Base-by-base conservation (phyloP, 805 yeast genomes). In the Saccharomycopsis babjevae region DNA sequence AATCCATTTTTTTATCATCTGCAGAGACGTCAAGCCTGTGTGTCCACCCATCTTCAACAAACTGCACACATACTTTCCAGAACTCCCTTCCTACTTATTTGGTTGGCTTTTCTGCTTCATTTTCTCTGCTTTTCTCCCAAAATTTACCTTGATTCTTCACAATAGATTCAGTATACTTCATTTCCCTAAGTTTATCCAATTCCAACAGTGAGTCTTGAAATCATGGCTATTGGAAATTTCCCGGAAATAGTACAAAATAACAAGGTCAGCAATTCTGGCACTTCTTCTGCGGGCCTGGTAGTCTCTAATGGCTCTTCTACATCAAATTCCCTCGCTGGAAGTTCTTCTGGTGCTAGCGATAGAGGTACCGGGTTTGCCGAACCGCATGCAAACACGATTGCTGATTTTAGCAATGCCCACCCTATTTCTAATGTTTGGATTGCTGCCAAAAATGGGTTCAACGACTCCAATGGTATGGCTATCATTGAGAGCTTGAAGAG, bases 211-310 rank as follows among this genome's bases (percentile, higher is more conserved):
- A 46, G 52, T 22, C 52, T 46, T 46, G 52, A 46, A 46, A 46
- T 46, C 52, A 46, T 46, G 52, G 52, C 52, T 46, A 46, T 46
- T 46, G 52, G 52, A 46, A 46, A 46, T 32, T 46, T 46, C 32
- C 52, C 52, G 2, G 52, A 46, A 22, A 25, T 46, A 7, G 28
- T 46, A 13, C 52, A 25, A 22, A 46, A 46, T 25, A 46, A 20
- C 32, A 46, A 46, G 52, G 15, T 46, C 16, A 46, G 28, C 25
- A 42, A 42, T 25, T 18, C 50, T n/a, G n/a, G 25, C 11, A 25
- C 50, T n/a, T 42, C 50, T n/a, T 25, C 50, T 18, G 11, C 4
- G 15, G 28, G 15, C 1, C 50, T 22, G 20, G 50, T 25, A 18
- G 25, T 22, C 20, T 4, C 25, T 10, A 42, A 18, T 13, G n/a